Evolutionary conservation across 2,329 filamentous ascomycete genomes (phyloP).

Genomic region (Claviceps humidiphila): DNA sequence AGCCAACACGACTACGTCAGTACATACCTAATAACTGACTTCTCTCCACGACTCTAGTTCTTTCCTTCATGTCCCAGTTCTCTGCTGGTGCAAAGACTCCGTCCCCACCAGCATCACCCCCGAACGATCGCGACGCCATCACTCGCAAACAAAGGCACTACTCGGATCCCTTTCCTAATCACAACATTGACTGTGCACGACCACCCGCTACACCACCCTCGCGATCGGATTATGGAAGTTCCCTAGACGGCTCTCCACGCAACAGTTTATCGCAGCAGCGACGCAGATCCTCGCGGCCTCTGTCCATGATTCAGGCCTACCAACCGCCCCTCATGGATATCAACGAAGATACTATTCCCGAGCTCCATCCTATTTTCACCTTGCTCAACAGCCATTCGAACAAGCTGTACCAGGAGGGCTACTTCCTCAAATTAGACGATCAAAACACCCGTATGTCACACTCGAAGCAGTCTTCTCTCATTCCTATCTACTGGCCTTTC

Average conservation of each 20-base stretch:
- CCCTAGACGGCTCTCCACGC: slow-evolving; percentile 28
- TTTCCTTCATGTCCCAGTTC: slow-evolving; percentile 80
- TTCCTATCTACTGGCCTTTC: no score
- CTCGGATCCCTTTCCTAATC: slow-evolving; percentile 21
- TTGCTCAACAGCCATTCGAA: slow-evolving; percentile 91
- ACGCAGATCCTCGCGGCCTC: slow-evolving; percentile 50
- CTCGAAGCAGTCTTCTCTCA: not conserved
- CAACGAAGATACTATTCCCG: slow-evolving; percentile 72
- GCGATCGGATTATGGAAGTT: slow-evolving; percentile 28
- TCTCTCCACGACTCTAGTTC: slow-evolving; percentile 39
- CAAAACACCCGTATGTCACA: slow-evolving; percentile 67
- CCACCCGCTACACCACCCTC: slow-evolving; percentile 26
- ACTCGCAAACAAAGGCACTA: slow-evolving; percentile 17
- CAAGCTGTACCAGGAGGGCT: slow-evolving; percentile 95
- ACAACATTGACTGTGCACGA: slow-evolving; percentile 21
- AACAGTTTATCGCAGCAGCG: slow-evolving; percentile 27
- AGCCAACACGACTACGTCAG: not conserved
- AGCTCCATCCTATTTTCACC: slow-evolving; percentile 86
- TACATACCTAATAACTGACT: not conserved
- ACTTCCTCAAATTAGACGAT: slow-evolving; percentile 93
- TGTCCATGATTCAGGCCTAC: slow-evolving; percentile 78
- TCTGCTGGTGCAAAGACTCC: slow-evolving; percentile 38
- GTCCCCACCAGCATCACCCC: slow-evolving; percentile 31
- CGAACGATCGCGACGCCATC: slow-evolving; percentile 21
- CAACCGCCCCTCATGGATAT: slow-evolving; percentile 79